Evolutionary conservation across 192 early-diverging fungal species (phyloP), one percentile per base, ranked within the genome.

Genomic region (Mortierella alpina): DNA sequence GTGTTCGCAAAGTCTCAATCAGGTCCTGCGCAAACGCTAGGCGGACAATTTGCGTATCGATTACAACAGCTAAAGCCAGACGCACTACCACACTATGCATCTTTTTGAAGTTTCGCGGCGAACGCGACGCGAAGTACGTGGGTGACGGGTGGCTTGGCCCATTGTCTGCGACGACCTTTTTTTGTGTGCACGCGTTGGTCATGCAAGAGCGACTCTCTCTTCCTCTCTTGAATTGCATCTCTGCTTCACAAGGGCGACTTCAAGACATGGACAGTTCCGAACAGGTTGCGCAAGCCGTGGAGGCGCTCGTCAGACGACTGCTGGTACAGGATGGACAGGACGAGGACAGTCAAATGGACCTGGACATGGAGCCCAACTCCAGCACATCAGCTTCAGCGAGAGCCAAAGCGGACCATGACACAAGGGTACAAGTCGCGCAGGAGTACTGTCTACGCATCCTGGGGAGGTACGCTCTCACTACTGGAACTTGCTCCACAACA

Each of bases 361-460:
- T 62, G 55, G 60, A 72, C 45, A 47, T 22, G 42, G 73, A 76
- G 59, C 68, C 45, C 17, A 52, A 69, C 61, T 14, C 6, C 8
- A 61, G 71, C 64, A 31, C 31, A 31, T 49, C n/a, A 20, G 39
- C 39, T 9, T 9, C 48, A 31, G 13, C 15, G 11, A 46, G 15
- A n/a, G 48, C 54, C 17, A 39, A 20, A 31, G 31, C 31, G 8
- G 45, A 14, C 42, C 23, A 72, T 0, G 77, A 80, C 44, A 45
- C 58, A 0, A 71, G 58, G 45, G 62, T 80, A 51, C 52, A 70
- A 46, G 69, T 65, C 51, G 65, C 70, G 15, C 77, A 61, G 17
- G 77, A 80, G 39, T 80, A 80, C 54, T 80, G 69, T 22, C 70
- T 72, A 20, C 22, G 77, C 20, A 80, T 80, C 41, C 58, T 80